Evolutionary conservation across 352 stramenopile genomes (phyloP), one percentile per base, ranked within the genome.

Genomic region (Pythium diclinum): DNA sequence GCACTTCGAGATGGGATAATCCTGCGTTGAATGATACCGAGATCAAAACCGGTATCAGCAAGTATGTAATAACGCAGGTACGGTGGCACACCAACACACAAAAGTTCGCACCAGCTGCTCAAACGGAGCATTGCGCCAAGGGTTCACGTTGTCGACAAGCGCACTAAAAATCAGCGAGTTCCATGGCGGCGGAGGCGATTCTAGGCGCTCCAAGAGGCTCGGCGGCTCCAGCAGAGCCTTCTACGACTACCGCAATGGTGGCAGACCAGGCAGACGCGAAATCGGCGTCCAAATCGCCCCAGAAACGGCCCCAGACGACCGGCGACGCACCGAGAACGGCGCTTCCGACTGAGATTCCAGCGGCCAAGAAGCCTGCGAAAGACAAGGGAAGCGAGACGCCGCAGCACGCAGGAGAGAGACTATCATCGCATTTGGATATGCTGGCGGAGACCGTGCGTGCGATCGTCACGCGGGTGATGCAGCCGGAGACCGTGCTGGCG

Each of bases 371-470:
- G 8, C 28, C 44, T 10, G 33, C 38, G 10, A 11, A 48, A 11
- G 16, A 40, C 17, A 42, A 48, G 47, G 25, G 17, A 10, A 56
- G n/a, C 11, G 30, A 21, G 11, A 4, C 52, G 38, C 23, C 56
- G 32, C 48, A 38, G 33, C 44, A 51, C 19, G 54, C 60, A 17
- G 38, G 46, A 2, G 42, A 63, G 46, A 54, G 62, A 5, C 59
- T 74, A 4, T 68, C 77, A 28, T 69, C 64, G 9, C 72, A 89
- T 40, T 71, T 87, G 38, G 77, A 81, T 57, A 82, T 89, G 75
- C 60, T 89, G 7, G 80, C 80, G 3, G 77, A 87, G 56, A 89
- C 80, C 1, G 78, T 89, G 46, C 73, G 76, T 2, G 74, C 77
- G 9, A 85, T 87, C 48, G 78, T 81, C 21, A 75, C 63, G 3